Conservation (phyloP, 495 filamentous ascomycete species). For the Geoglossum glabrum region DNA sequence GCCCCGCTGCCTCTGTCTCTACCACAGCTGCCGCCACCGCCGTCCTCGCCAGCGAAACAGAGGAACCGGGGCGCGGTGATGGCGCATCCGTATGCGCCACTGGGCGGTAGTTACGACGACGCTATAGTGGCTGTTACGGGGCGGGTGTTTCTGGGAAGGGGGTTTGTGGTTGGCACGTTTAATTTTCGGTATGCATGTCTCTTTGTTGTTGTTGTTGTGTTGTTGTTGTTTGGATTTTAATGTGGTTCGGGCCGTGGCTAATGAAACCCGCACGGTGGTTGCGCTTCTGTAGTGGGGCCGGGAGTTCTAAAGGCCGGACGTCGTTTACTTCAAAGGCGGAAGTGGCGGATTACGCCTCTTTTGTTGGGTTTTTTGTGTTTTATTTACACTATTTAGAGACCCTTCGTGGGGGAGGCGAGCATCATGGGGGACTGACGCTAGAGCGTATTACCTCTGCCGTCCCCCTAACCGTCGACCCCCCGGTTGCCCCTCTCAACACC, state of each 20-base stretch:
- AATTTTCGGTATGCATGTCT: slow-evolving; percentile 55
- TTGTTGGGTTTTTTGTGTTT: slow-evolving; percentile 55
- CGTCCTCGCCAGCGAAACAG: slow-evolving; percentile 18
- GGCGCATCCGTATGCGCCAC: slow-evolving; percentile 75
- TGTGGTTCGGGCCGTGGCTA: no score
- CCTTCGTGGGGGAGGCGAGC: neutral
- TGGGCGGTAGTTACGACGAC: slow-evolving; percentile 78
- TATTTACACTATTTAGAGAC: slow-evolving; percentile 32
- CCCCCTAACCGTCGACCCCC: neutral
- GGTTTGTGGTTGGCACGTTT: slow-evolving; percentile 69
- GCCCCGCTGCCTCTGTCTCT: neutral
- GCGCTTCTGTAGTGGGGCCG: slow-evolving; percentile 46
- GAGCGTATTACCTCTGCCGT: neutral
- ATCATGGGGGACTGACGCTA: neutral
- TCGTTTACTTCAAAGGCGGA: slow-evolving; percentile 74
- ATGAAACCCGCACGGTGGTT: no score
- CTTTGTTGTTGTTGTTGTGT: neutral
- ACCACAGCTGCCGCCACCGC: slow-evolving; percentile 5
- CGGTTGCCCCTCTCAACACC: neutral
- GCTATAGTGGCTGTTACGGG: slow-evolving; percentile 45
- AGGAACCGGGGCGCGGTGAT: slow-evolving; percentile 47
- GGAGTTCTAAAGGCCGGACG: slow-evolving; percentile 51
- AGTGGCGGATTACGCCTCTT: slow-evolving; percentile 56
- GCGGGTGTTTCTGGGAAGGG: slow-evolving; percentile 38
- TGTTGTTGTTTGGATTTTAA: neutral